Evolutionary conservation across 495 filamentous ascomycete genomes (phyloP).

Genomic region (Trichoderma parareesei): DNA sequence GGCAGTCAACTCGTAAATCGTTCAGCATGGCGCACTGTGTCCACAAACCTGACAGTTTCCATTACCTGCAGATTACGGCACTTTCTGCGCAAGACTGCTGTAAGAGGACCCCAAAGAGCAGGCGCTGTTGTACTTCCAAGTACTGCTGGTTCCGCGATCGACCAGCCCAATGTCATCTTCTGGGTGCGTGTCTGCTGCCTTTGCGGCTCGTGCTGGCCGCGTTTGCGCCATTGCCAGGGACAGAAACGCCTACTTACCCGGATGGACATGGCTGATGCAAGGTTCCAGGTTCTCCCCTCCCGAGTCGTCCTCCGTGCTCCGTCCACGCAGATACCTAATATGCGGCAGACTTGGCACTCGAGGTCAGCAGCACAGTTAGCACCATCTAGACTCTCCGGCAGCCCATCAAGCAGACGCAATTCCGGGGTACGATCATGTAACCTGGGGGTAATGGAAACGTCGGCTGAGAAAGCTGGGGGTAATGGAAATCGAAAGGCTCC

Average conservation of each 20-base stretch:
- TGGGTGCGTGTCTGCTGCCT: no score
- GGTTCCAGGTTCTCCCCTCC: background rate
- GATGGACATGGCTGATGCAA: background rate
- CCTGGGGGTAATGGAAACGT: slow-evolving; percentile 33
- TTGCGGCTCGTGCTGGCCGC: no score
- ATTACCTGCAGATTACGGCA: background rate
- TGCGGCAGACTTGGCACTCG: no score
- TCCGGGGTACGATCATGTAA: slow-evolving; percentile 25
- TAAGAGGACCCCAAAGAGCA: no score
- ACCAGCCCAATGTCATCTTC: no score
- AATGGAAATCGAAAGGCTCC: slow-evolving; percentile 15
- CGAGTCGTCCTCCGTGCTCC: no score
- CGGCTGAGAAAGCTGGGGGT: slow-evolving; percentile 30
- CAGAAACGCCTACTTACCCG: background rate
- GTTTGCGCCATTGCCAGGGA: no score
- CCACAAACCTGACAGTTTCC: background rate
- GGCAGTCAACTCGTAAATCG: no score
- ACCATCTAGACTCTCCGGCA: background rate
- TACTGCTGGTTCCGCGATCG: no score
- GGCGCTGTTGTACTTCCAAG: no score
- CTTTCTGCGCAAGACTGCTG: no score
- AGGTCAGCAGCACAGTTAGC: slow-evolving; percentile 9
- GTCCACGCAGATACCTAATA: background rate
- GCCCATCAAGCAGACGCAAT: background rate
- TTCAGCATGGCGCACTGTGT: background rate